A percentile compares a stretch with the other conserved stretches of the same genome.
phyloP scores from a whole-genome alignment of 2,329 filamentous ascomycete species.

The Aureobasidium musti region DNA sequence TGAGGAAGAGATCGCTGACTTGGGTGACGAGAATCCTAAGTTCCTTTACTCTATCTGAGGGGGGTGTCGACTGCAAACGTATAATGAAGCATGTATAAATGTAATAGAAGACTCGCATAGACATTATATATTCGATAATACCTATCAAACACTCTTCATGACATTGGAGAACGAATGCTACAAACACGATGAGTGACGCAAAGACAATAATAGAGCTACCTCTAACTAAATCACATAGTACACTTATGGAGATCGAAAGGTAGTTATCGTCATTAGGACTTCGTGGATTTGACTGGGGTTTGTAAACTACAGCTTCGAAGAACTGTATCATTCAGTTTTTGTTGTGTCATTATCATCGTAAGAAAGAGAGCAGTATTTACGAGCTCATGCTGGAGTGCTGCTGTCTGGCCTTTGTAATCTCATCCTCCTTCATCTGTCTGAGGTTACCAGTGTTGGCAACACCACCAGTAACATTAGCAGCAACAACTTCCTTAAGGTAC shows the following conservation, averaged over 20 bases:
- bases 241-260: no score
- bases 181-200: no score
- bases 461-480: conserved; percentile 39
- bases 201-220: no score
- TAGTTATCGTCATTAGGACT: background rate
- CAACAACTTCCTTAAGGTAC: conserved; percentile 40
- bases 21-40: conserved; percentile 51
- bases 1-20: conserved; percentile 48
- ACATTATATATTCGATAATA: no score
- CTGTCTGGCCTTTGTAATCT: conserved; percentile 39
- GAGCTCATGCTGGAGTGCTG: conserved; percentile 37
- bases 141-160: no score
- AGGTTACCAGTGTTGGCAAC: conserved; percentile 41
- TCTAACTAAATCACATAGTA: no score
- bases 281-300: no score
- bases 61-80: no score
- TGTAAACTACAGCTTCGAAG: conserved; percentile 17
- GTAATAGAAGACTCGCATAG: background rate
- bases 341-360: background rate
- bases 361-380: conserved; percentile 24
- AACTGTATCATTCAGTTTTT: conserved; percentile 16
- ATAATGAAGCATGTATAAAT: no score
- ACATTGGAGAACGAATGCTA: no score
- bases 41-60: conserved; percentile 46
- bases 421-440: conserved; percentile 40